These are phyloP conservation scores for Ceratocystis diversiconidia DNA, from an alignment of 2,329 filamentous ascomycete genomes.

Conservation along the genomic window DNA sequence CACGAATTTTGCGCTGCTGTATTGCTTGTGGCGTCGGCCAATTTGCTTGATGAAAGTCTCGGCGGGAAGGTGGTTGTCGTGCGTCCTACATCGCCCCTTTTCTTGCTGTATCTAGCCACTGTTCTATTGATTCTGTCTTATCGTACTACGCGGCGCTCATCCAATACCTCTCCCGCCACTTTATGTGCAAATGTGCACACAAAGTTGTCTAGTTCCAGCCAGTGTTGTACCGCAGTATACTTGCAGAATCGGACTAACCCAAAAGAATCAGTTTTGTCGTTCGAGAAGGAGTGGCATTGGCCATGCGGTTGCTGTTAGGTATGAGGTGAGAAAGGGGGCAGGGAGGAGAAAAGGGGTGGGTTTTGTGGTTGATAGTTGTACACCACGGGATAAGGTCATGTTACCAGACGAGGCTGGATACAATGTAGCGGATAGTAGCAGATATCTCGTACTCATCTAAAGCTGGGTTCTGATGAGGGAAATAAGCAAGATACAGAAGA, in stretches of 20 bases:
- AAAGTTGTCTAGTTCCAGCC: neutral
- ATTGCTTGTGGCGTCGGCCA: neutral
- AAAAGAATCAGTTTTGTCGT: neutral
- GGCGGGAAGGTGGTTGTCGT: neutral
- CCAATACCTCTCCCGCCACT: neutral
- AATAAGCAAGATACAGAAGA: neutral
- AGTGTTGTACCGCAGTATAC: neutral
- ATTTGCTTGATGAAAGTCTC: neutral
- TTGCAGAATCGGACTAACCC: slow-evolving; percentile 1
- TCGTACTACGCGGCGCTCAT: neutral
- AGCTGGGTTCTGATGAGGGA: neutral
- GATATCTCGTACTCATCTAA: neutral
- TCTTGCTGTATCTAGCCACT: neutral
- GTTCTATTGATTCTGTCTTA: neutral
- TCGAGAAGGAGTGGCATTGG: neutral
- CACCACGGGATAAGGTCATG: neutral
- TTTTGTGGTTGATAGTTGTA: neutral
- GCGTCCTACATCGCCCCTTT: neutral
- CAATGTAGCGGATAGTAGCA: neutral
- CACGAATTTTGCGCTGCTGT: neutral
- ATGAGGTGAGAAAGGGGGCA: neutral
- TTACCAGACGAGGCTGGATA: neutral
- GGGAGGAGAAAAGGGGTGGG: neutral
- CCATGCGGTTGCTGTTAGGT: neutral
- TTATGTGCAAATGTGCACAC: neutral